These are phyloP conservation scores for Porogramme epimiltina DNA, from an alignment of 1,284 basidiomycete genomes.

Conservation along the genomic window DNA sequence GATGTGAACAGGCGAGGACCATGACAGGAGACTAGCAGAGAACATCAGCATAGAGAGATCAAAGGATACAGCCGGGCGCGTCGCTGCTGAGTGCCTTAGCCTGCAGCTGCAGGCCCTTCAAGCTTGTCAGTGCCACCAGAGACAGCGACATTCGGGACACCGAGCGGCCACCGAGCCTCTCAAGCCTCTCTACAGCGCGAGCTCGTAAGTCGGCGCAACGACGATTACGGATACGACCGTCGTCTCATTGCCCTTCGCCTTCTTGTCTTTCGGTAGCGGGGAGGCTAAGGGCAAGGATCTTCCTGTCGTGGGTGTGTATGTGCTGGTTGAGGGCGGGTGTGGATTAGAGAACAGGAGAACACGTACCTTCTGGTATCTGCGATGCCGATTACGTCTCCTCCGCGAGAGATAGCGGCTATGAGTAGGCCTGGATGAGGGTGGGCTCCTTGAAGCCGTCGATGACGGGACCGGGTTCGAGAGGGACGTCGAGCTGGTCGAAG, in stretches of 20 bases:
- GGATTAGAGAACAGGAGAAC: background rate
- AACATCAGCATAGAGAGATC: no score
- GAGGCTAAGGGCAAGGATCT: conserved; percentile 96
- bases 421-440: conserved; percentile 94
- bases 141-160: conserved; percentile 82
- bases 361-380: conserved; percentile 91
- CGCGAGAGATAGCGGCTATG: conserved; percentile 88
- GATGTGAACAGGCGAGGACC: no score
- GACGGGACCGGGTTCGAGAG: conserved; percentile 59
- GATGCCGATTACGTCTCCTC: conserved; percentile 91
- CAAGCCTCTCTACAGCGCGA: conserved; percentile 90
- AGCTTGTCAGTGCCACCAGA: conserved; percentile 93
- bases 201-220: conserved; percentile 91
- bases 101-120: no score
- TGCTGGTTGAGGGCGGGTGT: background rate
- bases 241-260: conserved; percentile 14
- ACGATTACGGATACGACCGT: conserved; percentile 76
- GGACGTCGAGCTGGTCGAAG: conserved; percentile 77
- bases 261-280: conserved; percentile 51
- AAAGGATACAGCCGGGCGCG: conserved; percentile 92
- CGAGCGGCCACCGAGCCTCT: conserved; percentile 76
- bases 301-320: conserved; percentile 70
- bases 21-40: no score
- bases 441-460: conserved; percentile 83
- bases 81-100: conserved; percentile 69